Base-by-base conservation (phyloP, 192 early-diverging fungal species). In the Gaertneriomyces semiglobifer region DNA sequence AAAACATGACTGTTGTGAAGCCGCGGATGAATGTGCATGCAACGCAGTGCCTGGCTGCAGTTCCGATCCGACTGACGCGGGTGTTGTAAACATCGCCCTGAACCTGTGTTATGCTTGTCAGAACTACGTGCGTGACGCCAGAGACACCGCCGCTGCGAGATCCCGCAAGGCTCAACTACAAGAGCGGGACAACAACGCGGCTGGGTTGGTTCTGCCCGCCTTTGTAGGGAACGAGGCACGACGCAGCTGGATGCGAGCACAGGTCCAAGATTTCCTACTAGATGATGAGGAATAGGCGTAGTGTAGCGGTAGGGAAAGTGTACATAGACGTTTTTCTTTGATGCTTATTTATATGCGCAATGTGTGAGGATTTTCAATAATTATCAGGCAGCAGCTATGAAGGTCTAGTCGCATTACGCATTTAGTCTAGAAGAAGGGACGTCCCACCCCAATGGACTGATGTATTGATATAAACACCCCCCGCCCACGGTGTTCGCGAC, bases 71-170 rank as follows among this genome's bases (percentile, higher is more conserved):
- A 38, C 50, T 2, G 20, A 41, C 14, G 12, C 60, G 45, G 5
- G 16, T 11, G 7, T 45, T 4, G 48, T 58, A 5, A 54, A 64
- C 45, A 12, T 71, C 6, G 33, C 57, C 18, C 53, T 42, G 2
- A 20, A 45, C 46, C 57, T 76, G 19, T 76, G 75, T 53, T 76
- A 76, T 44, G 43, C 57, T 8, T 76, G 75, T 44, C 75, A 72
- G 55, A 71, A 76, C 41, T 43, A 72, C 8, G 41, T 48, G n/a
- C 69, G 70, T 6, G 75, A 76, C 66, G 60, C 51, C 7, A 9
- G n/a, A 47, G 63, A 70, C 14, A 14, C 20, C n/a, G 65, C 11
- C 9, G 33, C 61, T 65, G 12, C 48, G 39, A 12, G 20, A 9
- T 12, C 14, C 18, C 16, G 38, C 20, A 57, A 14, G 39, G 55